phyloP scores from a whole-genome alignment of 2,329 filamentous ascomycete genomes.

The Aspergillus persii region DNA sequence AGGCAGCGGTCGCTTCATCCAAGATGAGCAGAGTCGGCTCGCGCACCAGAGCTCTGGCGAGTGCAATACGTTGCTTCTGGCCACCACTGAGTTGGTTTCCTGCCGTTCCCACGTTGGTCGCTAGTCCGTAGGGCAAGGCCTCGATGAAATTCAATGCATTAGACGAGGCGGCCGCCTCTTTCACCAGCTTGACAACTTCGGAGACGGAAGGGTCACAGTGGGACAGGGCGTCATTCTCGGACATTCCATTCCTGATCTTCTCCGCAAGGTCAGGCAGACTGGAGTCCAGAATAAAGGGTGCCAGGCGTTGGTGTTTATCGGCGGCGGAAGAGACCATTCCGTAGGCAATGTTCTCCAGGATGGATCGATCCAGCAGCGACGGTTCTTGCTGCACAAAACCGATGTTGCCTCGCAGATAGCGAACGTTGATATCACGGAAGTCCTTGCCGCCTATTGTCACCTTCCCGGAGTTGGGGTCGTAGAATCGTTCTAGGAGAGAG shows the following conservation, averaged over 20 bases:
- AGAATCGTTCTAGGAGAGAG: constrained; percentile 37
- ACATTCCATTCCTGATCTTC: constrained; percentile 23
- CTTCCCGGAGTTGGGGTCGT: constrained; percentile 33
- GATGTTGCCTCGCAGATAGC: constrained; percentile 34
- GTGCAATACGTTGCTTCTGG: constrained; percentile 86
- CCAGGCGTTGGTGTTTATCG: constrained; percentile 24
- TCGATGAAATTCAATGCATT: constrained; percentile 30
- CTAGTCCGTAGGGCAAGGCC: constrained; percentile 22
- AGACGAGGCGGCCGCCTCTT: constrained; percentile 26
- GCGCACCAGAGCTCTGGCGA: constrained; percentile 79
- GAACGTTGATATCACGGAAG: constrained; percentile 33
- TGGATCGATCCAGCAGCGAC: constrained; percentile 50
- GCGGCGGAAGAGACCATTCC: constrained; percentile 44
- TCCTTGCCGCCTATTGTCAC: constrained; percentile 31
- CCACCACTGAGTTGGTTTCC: constrained; percentile 55
- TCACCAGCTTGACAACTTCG: constrained; percentile 29
- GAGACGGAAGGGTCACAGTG: constrained; percentile 20
- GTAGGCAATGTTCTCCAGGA: constrained; percentile 55
- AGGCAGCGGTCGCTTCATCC: constrained; percentile 38
- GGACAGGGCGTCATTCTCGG: constrained; percentile 23
- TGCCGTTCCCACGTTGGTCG: constrained; percentile 35
- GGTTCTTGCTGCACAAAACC: constrained; percentile 53
- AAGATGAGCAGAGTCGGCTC: constrained; percentile 71
- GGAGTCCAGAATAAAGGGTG: constrained; percentile 24
- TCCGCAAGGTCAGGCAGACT: constrained; percentile 26